Conservation (phyloP, 768 basidiomycete species). For the Termitomyces sp. region DNA sequence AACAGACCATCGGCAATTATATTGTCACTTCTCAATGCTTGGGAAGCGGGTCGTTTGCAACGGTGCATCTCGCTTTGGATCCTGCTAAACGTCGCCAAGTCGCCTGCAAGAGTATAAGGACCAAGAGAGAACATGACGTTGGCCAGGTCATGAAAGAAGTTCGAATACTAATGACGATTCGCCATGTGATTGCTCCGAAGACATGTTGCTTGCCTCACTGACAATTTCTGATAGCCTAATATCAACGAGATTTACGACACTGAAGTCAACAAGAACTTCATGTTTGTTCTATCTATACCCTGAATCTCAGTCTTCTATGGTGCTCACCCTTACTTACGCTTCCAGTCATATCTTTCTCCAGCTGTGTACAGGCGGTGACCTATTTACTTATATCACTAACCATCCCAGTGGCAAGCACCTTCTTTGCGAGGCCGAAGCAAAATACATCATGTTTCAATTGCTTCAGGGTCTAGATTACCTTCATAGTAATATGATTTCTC, state of each 20-base stretch:
- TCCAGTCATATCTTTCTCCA: constrained; percentile 77
- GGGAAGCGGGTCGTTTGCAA: constrained; percentile 78
- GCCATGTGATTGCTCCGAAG: constrained; percentile 47
- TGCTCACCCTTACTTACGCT: not conserved
- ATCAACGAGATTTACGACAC: constrained; percentile 76
- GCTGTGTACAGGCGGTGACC: constrained; percentile 79
- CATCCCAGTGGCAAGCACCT: constrained; percentile 41
- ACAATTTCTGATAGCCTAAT: constrained; percentile 49
- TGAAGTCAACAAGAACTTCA: constrained; percentile 53
- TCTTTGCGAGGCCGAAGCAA: constrained; percentile 74
- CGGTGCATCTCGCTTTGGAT: constrained; percentile 74
- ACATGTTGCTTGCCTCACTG: not conserved
- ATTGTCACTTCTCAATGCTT: constrained; percentile 75
- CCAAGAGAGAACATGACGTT: constrained; percentile 52
- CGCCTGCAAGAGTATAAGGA: constrained; percentile 78
- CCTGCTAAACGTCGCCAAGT: constrained; percentile 60
- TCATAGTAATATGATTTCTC: constrained; percentile 67
- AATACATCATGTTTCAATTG: constrained; percentile 79
- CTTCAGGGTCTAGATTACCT: constrained; percentile 67
- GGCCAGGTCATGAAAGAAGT: constrained; percentile 74
- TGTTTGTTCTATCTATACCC: constrained; percentile 28
- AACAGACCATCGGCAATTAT: constrained; percentile 54
- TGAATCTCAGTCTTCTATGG: not conserved
- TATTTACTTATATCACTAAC: constrained; percentile 80
- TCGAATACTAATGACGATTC: constrained; percentile 59